Evolutionary conservation across 208 protist genomes (phyloP).

Genomic region (Phytomonas francai): DNA sequence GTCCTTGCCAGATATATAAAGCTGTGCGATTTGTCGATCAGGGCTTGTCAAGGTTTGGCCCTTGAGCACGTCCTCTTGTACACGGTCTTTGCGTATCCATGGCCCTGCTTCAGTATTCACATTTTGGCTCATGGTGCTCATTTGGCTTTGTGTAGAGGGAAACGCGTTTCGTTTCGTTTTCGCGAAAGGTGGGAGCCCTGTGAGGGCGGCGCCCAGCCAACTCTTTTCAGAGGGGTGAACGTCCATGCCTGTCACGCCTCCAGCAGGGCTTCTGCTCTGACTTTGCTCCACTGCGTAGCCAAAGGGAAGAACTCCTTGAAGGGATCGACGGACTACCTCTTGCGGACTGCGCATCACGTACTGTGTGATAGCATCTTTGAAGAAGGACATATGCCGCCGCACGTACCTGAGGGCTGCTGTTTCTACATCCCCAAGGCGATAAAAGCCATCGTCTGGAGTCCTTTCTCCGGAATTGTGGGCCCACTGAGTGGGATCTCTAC

Average conservation of each 20-base stretch:
- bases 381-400: constrained; percentile 23
- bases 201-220: too few relatives aligned
- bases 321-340: constrained; percentile 47
- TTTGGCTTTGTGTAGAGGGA: too few relatives aligned
- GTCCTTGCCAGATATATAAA: constrained; percentile 70
- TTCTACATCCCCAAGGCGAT: constrained; percentile 27
- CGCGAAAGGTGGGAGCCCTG: too few relatives aligned
- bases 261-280: too few relatives aligned
- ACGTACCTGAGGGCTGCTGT: constrained; percentile 33
- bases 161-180: too few relatives aligned
- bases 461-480: too few relatives aligned
- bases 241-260: too few relatives aligned
- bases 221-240: too few relatives aligned
- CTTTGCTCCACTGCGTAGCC: not conserved
- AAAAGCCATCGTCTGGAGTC: not conserved
- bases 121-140: too few relatives aligned
- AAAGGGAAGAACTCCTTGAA: constrained; percentile 32
- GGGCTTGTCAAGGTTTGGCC: not conserved
- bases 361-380: constrained; percentile 30
- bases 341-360: constrained; percentile 53
- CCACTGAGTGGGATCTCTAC: not conserved
- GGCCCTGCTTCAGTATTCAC: not conserved
- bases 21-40: constrained; percentile 13
- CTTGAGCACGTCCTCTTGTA: not conserved
- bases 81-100: not conserved